Evolutionary conservation across 306 rosid genomes (phyloP).

Genomic region (Fragaria vesca): DNA sequence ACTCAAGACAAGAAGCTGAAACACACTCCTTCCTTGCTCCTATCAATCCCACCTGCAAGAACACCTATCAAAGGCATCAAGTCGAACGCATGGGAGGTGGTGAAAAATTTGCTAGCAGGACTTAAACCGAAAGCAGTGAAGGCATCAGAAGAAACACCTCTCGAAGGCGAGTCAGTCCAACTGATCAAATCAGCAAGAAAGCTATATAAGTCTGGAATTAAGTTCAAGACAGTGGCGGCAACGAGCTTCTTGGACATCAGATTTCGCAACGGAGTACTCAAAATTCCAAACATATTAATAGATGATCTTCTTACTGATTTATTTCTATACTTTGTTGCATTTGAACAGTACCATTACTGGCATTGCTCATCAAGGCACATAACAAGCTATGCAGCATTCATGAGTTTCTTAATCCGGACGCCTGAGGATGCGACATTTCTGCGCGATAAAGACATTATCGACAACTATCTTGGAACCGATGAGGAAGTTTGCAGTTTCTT

Average conservation of each 20-base stretch:
- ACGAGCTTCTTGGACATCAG: neutral
- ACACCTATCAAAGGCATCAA: neutral
- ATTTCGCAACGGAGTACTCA: neutral
- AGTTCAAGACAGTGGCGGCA: neutral
- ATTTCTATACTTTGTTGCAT: constrained; percentile 50
- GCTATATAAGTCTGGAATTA: neutral
- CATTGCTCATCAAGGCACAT: constrained; percentile 26
- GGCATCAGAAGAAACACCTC: neutral
- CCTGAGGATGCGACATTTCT: constrained; percentile 54
- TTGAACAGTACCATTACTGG: constrained; percentile 34
- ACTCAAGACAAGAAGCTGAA: neutral
- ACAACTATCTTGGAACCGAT: constrained; percentile 53
- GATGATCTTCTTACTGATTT: constrained; percentile 36
- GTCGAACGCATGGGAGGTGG: neutral
- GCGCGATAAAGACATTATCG: constrained; percentile 39
- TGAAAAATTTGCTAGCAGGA: neutral
- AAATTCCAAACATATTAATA: constrained; percentile 46
- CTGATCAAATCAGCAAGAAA: neutral
- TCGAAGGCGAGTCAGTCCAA: neutral
- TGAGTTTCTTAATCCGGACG: constrained; percentile 49
- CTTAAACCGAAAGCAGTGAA: neutral
- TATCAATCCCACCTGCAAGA: neutral
- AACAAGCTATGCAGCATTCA: constrained; percentile 41
- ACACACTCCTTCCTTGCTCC: neutral
- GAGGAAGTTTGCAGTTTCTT: constrained; percentile 40